Percentiles rank a stretch among this genome's conserved stretches.
These are phyloP conservation scores for Neocucurbitaria cava DNA, from an alignment of 2,329 filamentous ascomycete genomes.

Conservation along the genomic window DNA sequence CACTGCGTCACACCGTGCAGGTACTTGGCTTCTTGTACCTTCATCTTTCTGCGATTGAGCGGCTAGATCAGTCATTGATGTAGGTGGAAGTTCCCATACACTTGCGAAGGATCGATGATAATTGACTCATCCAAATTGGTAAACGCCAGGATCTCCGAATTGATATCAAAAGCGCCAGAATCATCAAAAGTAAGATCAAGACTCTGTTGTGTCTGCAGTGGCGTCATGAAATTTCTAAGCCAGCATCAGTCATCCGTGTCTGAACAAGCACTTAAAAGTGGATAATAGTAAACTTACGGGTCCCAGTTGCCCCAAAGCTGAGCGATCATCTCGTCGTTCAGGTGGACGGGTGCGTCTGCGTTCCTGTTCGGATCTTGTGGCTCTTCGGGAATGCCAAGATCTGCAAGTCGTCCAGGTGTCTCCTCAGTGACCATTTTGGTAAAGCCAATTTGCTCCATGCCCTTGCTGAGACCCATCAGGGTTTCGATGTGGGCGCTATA, in stretches of 20 bases:
- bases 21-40: neutral
- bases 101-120: slow-evolving; percentile 33
- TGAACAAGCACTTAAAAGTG: neutral
- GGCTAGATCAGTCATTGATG: neutral
- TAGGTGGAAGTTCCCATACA: neutral
- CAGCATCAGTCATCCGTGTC: neutral
- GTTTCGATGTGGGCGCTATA: slow-evolving; percentile 38
- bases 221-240: slow-evolving; percentile 39
- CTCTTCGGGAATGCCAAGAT: slow-evolving; percentile 37
- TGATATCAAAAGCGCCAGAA: slow-evolving; percentile 38
- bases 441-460: slow-evolving; percentile 46
- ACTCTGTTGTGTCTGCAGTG: slow-evolving; percentile 43
- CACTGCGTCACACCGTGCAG: neutral
- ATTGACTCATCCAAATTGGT: slow-evolving; percentile 41
- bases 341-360: slow-evolving; percentile 18
- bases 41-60: neutral
- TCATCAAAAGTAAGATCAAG: slow-evolving; percentile 44
- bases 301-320: slow-evolving; percentile 44
- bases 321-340: slow-evolving; percentile 38
- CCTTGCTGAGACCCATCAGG: slow-evolving; percentile 25
- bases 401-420: slow-evolving; percentile 39
- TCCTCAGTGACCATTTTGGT: slow-evolving; percentile 45
- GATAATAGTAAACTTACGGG: slow-evolving; percentile 36
- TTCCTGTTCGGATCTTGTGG: slow-evolving; percentile 1
- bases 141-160: slow-evolving; percentile 38